phyloP scores from a whole-genome alignment of 257 asterid species.

The Cinchona pubescens region DNA sequence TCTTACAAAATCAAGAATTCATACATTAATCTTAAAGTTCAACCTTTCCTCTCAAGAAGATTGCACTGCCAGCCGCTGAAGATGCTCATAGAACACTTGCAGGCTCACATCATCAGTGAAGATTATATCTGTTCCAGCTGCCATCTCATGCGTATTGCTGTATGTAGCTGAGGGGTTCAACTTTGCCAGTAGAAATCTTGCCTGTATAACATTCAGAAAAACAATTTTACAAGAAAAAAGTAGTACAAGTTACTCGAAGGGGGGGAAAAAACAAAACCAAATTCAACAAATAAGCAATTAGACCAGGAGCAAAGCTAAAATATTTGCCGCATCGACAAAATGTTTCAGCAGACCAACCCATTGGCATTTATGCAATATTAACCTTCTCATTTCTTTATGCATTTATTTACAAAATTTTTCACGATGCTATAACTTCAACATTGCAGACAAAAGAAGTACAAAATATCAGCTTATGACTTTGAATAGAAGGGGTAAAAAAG shows the following conservation, averaged over 20 bases:
- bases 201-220: slow-evolving; percentile 49
- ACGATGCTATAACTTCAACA: not conserved
- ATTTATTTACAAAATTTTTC: not conserved
- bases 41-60: slow-evolving; percentile 47
- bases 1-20: slow-evolving; percentile 8
- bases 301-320: not conserved
- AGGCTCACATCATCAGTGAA: slow-evolving; percentile 95
- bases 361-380: not conserved
- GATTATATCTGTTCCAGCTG: slow-evolving; percentile 81
- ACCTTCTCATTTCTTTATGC: not conserved
- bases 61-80: slow-evolving; percentile 92
- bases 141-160: slow-evolving; percentile 77
- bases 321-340: not conserved
- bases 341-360: not conserved
- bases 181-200: slow-evolving; percentile 91
- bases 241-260: no score
- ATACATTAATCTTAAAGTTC: slow-evolving; percentile 3
- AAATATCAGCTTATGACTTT: not conserved
- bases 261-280: not conserved
- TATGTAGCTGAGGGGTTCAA: slow-evolving; percentile 96
- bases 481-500: not conserved
- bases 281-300: no score
- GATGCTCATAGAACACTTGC: slow-evolving; percentile 89
- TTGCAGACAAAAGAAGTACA: not conserved
- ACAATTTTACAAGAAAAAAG: no score